These are phyloP conservation scores for Ophiorrhiza pumila DNA, from an alignment of 257 asterid genomes.

Conservation along the genomic window DNA sequence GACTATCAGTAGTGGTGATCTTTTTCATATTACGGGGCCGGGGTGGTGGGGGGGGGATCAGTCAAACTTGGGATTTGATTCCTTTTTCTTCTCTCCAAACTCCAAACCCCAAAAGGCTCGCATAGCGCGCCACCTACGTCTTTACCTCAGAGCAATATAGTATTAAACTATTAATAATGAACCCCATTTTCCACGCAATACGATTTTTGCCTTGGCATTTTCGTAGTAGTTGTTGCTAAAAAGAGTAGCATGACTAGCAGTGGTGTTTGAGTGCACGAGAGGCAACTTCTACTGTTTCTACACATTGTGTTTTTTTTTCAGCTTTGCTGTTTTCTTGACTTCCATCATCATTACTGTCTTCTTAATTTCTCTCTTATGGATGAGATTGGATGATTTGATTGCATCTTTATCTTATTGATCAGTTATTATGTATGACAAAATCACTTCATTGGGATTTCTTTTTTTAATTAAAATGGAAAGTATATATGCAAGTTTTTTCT, in stretches of 20 bases:
- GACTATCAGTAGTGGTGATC: background rate
- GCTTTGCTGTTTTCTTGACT: background rate
- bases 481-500: background rate
- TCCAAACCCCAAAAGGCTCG: conserved; percentile 12
- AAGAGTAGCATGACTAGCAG: background rate
- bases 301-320: background rate
- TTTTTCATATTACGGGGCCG: conserved; percentile 31
- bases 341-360: background rate
- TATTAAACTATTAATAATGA: background rate
- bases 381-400: background rate
- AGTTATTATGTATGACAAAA: background rate
- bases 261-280: conserved; percentile 41
- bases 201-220: conserved; percentile 7
- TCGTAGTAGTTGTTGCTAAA: conserved; percentile 25
- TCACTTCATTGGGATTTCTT: background rate
- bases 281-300: conserved; percentile 13
- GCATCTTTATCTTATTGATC: background rate
- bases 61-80: conserved; percentile 86
- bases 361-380: conserved; percentile 13
- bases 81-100: conserved; percentile 14
- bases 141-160: conserved; percentile 18
- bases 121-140: conserved; percentile 47
- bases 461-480: background rate
- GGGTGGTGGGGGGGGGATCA: conserved; percentile 42
- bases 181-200: conserved; percentile 26